A percentile compares a stretch with the other conserved stretches of the same genome.
These are phyloP conservation scores for Mycothermus thermophilus DNA, from an alignment of 495 filamentous ascomycete genomes.

Conservation along the genomic window DNA sequence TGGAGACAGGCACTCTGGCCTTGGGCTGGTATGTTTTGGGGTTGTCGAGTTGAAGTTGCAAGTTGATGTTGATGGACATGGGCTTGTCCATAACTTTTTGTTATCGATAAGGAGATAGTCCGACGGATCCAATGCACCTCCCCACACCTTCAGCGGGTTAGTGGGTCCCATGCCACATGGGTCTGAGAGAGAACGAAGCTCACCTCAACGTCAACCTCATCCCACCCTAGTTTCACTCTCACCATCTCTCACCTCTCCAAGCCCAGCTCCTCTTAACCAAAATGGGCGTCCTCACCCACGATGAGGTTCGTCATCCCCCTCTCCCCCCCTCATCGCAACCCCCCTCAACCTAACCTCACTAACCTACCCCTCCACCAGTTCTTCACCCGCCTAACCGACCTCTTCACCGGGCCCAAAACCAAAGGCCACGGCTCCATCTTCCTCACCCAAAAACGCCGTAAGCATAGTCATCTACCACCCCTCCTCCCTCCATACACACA, in stretches of 20 bases:
- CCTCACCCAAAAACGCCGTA: slow-evolving; percentile 76
- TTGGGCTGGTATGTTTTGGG: too few species aligned
- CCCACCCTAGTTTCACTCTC: neutral
- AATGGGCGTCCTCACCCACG: slow-evolving; percentile 46
- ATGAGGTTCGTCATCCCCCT: slow-evolving; percentile 43
- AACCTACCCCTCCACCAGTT: slow-evolving; percentile 43
- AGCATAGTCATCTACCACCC: slow-evolving; percentile 1
- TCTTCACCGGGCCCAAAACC: slow-evolving; percentile 56
- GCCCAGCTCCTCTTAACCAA: slow-evolving; percentile 1
- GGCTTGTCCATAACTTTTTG: slow-evolving; percentile 2
- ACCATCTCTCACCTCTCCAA: neutral
- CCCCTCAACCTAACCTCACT: slow-evolving; percentile 10
- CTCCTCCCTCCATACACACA: slow-evolving; percentile 1
- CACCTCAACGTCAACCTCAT: slow-evolving; percentile 1
- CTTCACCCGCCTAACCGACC: slow-evolving; percentile 60
- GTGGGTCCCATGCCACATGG: neutral
- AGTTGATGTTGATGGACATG: neutral
- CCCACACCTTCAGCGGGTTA: too few species aligned
- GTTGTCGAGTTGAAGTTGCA: too few species aligned
- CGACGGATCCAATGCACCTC: too few species aligned
- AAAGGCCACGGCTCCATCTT: slow-evolving; percentile 64
- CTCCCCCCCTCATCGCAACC: neutral
- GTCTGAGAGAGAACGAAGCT: neutral
- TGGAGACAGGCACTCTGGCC: too few species aligned
- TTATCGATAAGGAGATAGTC: slow-evolving; percentile 9